A percentile compares a stretch with the other conserved stretches of the same genome.
Evolutionary conservation across 495 filamentous ascomycete species (phyloP).

Genomic region (Penicillium daleae): DNA sequence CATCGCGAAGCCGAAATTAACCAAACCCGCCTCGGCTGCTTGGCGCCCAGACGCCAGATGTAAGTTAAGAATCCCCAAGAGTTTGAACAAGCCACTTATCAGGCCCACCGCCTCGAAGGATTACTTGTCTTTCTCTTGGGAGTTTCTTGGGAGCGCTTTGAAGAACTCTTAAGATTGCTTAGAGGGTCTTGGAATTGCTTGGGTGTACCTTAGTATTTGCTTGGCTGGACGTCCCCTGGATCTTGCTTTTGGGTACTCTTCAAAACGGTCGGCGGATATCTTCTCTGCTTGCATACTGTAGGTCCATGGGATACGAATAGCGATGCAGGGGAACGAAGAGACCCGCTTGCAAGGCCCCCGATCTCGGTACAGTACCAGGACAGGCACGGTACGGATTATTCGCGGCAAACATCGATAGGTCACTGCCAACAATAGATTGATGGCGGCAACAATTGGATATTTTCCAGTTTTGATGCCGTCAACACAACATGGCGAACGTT

Average conservation of each 20-base stretch:
- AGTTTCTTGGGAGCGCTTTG: not conserved
- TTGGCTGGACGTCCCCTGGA: not conserved
- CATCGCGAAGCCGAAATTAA: not conserved
- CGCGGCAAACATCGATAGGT: not conserved
- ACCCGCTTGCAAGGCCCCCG: not conserved
- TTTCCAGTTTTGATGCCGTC: not conserved
- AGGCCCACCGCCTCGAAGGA: not conserved
- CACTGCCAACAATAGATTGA: not conserved
- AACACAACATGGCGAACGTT: not conserved
- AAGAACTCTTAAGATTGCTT: not conserved
- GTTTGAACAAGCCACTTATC: not conserved
- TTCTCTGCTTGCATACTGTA: not conserved
- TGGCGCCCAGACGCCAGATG: conserved; percentile 11
- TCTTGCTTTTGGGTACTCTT: not conserved
- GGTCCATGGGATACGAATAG: not conserved
- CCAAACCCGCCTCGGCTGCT: conserved; percentile 3
- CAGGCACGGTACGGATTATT: not conserved
- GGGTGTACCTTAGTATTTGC: not conserved
- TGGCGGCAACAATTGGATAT: not conserved
- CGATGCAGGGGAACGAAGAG: not conserved
- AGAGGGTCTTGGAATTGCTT: conserved; percentile 3
- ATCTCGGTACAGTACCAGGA: not conserved
- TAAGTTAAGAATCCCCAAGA: conserved; percentile 3
- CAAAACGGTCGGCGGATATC: not conserved
- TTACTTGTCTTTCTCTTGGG: not conserved